Conservation (phyloP, 192 early-diverging fungal genomes). For the Coemansia interrupta region DNA sequence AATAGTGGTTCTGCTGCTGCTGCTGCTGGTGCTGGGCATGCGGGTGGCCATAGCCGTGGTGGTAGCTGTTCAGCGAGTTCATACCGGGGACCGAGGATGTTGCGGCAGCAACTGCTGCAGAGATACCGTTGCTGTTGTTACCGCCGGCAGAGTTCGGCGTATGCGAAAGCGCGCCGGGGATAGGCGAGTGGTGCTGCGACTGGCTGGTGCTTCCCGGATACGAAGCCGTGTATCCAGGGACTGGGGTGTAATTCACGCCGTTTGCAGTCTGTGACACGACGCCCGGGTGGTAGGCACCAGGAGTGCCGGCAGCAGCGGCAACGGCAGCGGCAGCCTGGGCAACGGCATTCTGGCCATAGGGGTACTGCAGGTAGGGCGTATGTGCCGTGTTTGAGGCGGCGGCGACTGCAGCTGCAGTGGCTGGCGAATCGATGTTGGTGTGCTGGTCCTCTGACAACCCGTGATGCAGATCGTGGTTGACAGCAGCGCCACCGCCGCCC, state of each 20-base stretch:
- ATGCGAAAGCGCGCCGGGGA: slow-evolving; percentile 27
- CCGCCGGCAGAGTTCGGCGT: slow-evolving; percentile 19
- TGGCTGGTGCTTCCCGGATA: slow-evolving; percentile 47
- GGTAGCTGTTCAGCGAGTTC: slow-evolving; percentile 44
- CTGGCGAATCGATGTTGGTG: slow-evolving; percentile 15
- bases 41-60: slow-evolving; percentile 31
- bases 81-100: slow-evolving; percentile 38
- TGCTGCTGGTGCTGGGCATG: slow-evolving; percentile 17
- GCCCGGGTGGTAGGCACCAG: slow-evolving; percentile 19
- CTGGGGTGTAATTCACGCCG: slow-evolving; percentile 29
- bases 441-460: slow-evolving; percentile 36
- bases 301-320: slow-evolving; percentile 21
- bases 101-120: slow-evolving; percentile 21
- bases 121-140: slow-evolving; percentile 18
- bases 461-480: slow-evolving; percentile 14
- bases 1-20: slow-evolving; percentile 36
- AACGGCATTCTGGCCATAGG: slow-evolving; percentile 36
- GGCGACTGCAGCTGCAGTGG: slow-evolving; percentile 6
- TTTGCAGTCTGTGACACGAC: slow-evolving; percentile 27
- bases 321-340: slow-evolving; percentile 27
- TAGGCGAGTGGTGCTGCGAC: slow-evolving; percentile 53
- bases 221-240: slow-evolving; percentile 35
- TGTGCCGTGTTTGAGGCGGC: slow-evolving; percentile 1
- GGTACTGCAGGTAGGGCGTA: slow-evolving; percentile 36
- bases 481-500: slow-evolving; percentile 15